Percentiles rank a stretch among this genome's conserved stretches.
Evolutionary conservation across 2,329 filamentous ascomycete species (phyloP).

Genomic region (Ophiostoma sp.): DNA sequence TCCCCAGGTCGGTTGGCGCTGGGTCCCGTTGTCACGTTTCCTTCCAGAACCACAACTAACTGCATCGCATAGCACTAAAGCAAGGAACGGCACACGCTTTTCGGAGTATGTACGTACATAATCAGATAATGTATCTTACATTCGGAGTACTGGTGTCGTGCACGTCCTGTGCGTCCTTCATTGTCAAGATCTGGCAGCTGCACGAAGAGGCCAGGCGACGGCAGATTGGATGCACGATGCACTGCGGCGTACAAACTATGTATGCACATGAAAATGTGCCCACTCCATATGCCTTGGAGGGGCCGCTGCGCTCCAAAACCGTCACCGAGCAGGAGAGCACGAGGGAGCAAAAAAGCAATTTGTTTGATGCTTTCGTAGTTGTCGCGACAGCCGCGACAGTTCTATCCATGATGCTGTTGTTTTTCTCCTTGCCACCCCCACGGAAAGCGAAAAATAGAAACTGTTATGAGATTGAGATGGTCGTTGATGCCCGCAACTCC

Average conservation of each 20-base stretch:
- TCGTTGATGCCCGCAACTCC: background rate
- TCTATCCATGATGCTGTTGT: background rate
- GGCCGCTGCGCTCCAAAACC: background rate
- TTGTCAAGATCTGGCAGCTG: background rate
- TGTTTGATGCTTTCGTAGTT: background rate
- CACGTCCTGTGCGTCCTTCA: background rate
- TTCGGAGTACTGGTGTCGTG: background rate
- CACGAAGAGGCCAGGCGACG: background rate
- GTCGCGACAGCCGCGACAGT: background rate
- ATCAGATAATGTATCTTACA: no score
- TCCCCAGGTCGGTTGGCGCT: background rate
- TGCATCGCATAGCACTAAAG: background rate
- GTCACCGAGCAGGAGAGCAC: conserved; percentile 5
- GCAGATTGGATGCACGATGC: background rate
- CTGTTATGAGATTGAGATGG: background rate
- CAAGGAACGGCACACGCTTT: background rate
- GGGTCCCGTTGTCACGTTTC: conserved; percentile 1
- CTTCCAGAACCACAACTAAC: background rate
- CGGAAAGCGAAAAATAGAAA: background rate
- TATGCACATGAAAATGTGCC: background rate
- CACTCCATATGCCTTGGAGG: background rate
- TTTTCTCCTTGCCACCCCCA: background rate
- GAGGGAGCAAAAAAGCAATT: background rate
- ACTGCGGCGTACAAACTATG: background rate
- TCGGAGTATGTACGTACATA: no score